phyloP scores from a whole-genome alignment of 257 asterid species.

The Solanum boliviense region DNA sequence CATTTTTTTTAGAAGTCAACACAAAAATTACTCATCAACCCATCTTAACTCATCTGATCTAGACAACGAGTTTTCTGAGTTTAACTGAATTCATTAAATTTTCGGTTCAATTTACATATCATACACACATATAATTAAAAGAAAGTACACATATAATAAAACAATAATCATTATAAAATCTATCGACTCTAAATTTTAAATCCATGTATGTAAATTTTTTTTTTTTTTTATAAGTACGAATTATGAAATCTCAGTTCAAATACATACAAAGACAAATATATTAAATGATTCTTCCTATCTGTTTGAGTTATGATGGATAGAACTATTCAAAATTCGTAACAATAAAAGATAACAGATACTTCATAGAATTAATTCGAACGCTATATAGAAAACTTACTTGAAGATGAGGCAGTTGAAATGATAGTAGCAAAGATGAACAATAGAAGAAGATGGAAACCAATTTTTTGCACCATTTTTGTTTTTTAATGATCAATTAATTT shows the following conservation, averaged over 20 bases:
- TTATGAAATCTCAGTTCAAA: background rate
- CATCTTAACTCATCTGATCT: background rate
- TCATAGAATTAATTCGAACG: background rate
- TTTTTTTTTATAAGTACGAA: background rate
- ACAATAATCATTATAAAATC: too few species aligned
- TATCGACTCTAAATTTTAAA: background rate
- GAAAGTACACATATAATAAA: background rate
- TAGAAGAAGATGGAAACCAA: background rate
- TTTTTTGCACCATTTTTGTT: background rate
- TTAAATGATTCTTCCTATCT: accelerated
- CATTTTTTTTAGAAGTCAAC: background rate
- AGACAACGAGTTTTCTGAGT: accelerated
- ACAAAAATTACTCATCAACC: background rate
- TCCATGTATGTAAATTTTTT: accelerated
- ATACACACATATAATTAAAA: background rate
- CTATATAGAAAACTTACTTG: background rate
- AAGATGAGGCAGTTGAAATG: background rate
- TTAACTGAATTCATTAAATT: background rate
- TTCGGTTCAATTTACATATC: accelerated
- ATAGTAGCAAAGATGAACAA: background rate
- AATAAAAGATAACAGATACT: accelerated
- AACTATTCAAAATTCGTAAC: accelerated
- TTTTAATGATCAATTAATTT: background rate
- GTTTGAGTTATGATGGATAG: accelerated
- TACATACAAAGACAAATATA: accelerated